A percentile compares a stretch with the other conserved stretches of the same genome.
Evolutionary conservation across 78 protist genomes (phyloP).

Genomic region (Cavenderia fasciculata): DNA sequence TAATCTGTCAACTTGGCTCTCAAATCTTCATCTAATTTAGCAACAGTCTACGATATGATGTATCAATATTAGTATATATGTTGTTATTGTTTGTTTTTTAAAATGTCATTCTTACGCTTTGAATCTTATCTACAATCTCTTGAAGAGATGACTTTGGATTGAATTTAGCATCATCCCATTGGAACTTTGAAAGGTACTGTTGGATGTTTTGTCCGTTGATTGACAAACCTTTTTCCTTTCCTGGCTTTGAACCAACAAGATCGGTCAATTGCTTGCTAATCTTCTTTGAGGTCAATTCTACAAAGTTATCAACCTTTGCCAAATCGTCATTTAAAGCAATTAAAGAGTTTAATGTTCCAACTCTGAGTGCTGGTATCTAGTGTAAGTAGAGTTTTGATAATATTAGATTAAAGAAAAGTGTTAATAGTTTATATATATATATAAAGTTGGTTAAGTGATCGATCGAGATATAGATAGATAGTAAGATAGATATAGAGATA

Average conservation of each 20-base stretch:
- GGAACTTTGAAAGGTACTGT: conserved; percentile 49
- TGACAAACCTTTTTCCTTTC: conserved; percentile 57
- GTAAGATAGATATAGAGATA: too few species aligned
- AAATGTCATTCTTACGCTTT: not conserved
- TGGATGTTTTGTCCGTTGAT: conserved; percentile 57
- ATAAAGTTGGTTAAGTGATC: too few species aligned
- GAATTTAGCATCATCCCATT: conserved; percentile 80
- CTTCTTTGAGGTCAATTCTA: conserved; percentile 57
- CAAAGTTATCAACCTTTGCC: conserved; percentile 59
- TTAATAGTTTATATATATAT: too few species aligned
- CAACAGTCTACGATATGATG: not conserved
- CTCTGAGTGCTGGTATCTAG: conserved; percentile 74
- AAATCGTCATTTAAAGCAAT: conserved; percentile 76
- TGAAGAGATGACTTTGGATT: conserved; percentile 53
- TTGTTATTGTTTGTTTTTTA: too few species aligned
- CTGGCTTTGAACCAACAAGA: conserved; percentile 68
- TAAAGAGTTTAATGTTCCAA: conserved; percentile 76
- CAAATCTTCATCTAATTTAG: conserved; percentile 77
- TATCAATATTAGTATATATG: too few species aligned
- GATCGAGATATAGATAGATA: too few species aligned
- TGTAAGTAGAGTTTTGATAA: too few species aligned
- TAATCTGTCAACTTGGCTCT: conserved; percentile 50
- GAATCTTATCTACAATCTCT: conserved; percentile 66
- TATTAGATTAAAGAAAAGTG: too few species aligned
- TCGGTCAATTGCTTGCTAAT: conserved; percentile 68